phyloP scores from a whole-genome alignment of 345 rosid species.

The Pugionium cornutum region DNA sequence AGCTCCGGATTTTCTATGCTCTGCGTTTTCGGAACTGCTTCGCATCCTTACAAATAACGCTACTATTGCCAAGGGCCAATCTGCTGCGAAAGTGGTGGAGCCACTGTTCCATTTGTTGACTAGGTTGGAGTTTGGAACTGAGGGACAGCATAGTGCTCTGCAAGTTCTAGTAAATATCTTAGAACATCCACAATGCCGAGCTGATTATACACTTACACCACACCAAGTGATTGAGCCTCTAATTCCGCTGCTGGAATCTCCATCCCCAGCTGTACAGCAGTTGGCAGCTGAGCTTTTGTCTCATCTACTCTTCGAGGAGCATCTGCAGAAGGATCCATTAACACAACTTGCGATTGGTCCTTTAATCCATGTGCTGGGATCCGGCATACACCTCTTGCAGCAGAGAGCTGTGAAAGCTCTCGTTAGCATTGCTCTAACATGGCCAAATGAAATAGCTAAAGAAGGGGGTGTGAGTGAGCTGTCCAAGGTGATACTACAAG shows the following conservation, averaged over 20 bases:
- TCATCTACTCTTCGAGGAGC: constrained; percentile 80
- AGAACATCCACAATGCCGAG: constrained; percentile 96
- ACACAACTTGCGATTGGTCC: constrained; percentile 87
- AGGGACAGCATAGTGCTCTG: constrained; percentile 90
- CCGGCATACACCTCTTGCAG: constrained; percentile 85
- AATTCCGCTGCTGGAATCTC: constrained; percentile 89
- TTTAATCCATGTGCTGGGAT: constrained; percentile 77
- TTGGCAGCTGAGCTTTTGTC: constrained; percentile 99
- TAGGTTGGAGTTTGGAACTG: constrained; percentile 85
- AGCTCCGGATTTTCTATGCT: constrained; percentile 93
- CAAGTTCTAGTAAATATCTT: constrained; percentile 93
- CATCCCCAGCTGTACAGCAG: constrained; percentile 93
- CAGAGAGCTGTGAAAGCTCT: constrained; percentile 99
- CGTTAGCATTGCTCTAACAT: constrained; percentile 76
- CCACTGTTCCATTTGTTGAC: constrained; percentile 78
- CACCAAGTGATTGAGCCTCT: constrained; percentile 92
- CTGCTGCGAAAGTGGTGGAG: constrained; percentile 94
- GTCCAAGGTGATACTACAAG: constrained; percentile 88
- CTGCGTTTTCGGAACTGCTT: constrained; percentile 90
- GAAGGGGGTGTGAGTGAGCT: constrained; percentile 95
- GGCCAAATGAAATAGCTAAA: constrained; percentile 97
- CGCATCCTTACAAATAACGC: constrained; percentile 96
- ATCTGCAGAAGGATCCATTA: constrained; percentile 85
- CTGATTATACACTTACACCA: constrained; percentile 72
- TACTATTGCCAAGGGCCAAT: constrained; percentile 85